These are phyloP conservation scores for Paramecium sexaurelia DNA, from an alignment of 73 alveolate species.

Conservation along the genomic window DNA sequence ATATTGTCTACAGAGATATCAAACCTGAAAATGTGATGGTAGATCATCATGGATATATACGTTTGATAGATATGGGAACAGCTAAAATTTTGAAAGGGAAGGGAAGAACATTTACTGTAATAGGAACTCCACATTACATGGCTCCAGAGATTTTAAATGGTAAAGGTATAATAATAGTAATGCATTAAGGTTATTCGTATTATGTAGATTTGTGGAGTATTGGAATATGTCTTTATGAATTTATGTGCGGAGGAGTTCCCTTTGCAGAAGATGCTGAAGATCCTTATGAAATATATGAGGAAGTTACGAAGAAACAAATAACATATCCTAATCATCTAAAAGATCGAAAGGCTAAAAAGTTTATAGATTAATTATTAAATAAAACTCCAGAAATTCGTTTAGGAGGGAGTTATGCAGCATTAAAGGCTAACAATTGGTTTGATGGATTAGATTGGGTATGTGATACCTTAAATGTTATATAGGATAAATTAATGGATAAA, in stretches of 20 bases:
- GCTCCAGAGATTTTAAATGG: conserved; percentile 79
- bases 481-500: conserved; percentile 67
- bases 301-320: conserved; percentile 67
- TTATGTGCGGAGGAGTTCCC: conserved; percentile 78
- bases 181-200: conserved; percentile 66
- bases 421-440: conserved; percentile 68
- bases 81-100: conserved; percentile 72
- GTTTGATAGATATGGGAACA: conserved; percentile 80
- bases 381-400: conserved; percentile 75
- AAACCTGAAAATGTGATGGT: conserved; percentile 81
- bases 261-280: conserved; percentile 78
- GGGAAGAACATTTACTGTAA: conserved; percentile 77
- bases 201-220: conserved; percentile 80
- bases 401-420: conserved; percentile 64
- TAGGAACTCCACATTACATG: conserved; percentile 84
- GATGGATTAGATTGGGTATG: conserved; percentile 60
- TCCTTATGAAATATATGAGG: conserved; percentile 72
- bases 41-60: conserved; percentile 76
- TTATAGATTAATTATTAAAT: conserved; percentile 74
- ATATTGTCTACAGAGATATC: conserved; percentile 78
- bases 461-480: not conserved
- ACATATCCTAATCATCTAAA: conserved; percentile 66
- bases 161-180: conserved; percentile 56
- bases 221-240: conserved; percentile 76
- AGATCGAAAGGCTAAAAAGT: conserved; percentile 71